A percentile compares a stretch with the other conserved stretches of the same genome.
Conservation (phyloP, 768 basidiomycete genomes). For the Naganishia kalamii region DNA sequence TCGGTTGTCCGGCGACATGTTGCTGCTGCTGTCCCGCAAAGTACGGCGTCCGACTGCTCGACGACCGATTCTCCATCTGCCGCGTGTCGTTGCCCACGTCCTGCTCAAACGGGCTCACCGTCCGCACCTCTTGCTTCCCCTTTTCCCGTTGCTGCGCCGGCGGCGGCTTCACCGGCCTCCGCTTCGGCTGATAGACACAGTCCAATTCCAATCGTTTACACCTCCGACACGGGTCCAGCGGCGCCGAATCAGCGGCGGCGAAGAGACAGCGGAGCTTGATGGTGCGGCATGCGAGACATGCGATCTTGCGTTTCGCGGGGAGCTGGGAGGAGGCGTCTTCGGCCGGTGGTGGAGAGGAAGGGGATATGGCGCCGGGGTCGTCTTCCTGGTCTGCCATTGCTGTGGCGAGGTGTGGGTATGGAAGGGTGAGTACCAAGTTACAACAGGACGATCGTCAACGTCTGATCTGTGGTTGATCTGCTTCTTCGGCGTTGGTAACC, state of each 20-base stretch:
- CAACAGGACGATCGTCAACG: no score
- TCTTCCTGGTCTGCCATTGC: background rate
- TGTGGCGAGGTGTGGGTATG: background rate
- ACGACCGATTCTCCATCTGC: background rate
- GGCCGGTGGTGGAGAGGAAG: background rate
- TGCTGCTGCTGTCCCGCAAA: background rate
- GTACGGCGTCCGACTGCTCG: background rate
- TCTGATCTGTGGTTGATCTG: no score
- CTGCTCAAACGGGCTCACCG: no score
- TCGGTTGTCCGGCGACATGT: background rate
- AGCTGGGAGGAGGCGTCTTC: conserved; percentile 7
- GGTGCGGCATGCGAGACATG: conserved; percentile 23
- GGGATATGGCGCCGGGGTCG: background rate
- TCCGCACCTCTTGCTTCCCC: background rate
- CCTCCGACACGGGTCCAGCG: conserved; percentile 21
- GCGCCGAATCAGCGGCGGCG: conserved; percentile 15
- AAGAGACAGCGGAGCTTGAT: conserved; percentile 27
- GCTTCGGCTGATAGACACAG: conserved; percentile 22
- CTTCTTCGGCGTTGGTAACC: no score
- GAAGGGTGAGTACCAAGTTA: background rate
- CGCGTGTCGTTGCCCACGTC: background rate
- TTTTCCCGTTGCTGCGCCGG: background rate
- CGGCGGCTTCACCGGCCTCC: conserved; percentile 18
- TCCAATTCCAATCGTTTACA: conserved; percentile 13
- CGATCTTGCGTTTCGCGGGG: conserved; percentile 22